A percentile compares a stretch with the other conserved stretches of the same genome.
These are phyloP conservation scores for Nakazawaea holstii DNA, from an alignment of 805 yeast species.

Conservation along the genomic window DNA sequence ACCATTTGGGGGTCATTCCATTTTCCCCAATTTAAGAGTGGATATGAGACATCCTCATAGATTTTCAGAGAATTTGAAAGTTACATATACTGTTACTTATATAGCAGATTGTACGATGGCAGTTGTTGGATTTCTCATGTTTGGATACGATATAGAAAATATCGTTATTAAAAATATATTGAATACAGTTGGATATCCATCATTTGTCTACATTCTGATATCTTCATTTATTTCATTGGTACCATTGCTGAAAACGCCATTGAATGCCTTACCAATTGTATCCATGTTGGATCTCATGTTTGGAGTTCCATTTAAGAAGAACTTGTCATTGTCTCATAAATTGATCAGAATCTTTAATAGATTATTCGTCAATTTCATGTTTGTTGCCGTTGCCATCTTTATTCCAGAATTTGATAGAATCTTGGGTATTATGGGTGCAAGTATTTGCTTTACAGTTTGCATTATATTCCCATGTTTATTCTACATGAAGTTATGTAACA, in stretches of 20 bases:
- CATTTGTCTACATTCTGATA: constrained; percentile 47
- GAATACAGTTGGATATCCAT: constrained; percentile 62
- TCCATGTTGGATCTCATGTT: constrained; percentile 57
- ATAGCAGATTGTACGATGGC: constrained; percentile 59
- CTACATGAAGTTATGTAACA: constrained; percentile 57
- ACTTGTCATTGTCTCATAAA: constrained; percentile 5
- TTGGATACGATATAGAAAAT: constrained; percentile 62
- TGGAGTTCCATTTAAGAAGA: constrained; percentile 17
- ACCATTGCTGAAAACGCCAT: constrained; percentile 83
- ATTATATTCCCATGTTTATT: constrained; percentile 74
- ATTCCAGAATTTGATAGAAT: constrained; percentile 83
- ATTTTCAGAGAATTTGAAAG: constrained; percentile 44
- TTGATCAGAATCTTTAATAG: constrained; percentile 25
- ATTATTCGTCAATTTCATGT: constrained; percentile 51
- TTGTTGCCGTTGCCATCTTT: constrained; percentile 61
- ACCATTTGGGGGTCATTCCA: constrained; percentile 83
- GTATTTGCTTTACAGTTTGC: constrained; percentile 76
- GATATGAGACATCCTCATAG: constrained; percentile 72
- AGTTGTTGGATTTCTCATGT: constrained; percentile 70
- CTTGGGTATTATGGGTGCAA: constrained; percentile 80
- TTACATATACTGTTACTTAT: constrained; percentile 55
- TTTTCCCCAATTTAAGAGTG: constrained; percentile 69
- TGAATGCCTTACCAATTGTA: constrained; percentile 81
- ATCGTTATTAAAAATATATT: constrained; percentile 76
- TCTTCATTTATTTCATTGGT: constrained; percentile 70